These are phyloP conservation scores for Isabelozyma gotoi DNA, from an alignment of 805 yeast genomes.

Conservation along the genomic window DNA sequence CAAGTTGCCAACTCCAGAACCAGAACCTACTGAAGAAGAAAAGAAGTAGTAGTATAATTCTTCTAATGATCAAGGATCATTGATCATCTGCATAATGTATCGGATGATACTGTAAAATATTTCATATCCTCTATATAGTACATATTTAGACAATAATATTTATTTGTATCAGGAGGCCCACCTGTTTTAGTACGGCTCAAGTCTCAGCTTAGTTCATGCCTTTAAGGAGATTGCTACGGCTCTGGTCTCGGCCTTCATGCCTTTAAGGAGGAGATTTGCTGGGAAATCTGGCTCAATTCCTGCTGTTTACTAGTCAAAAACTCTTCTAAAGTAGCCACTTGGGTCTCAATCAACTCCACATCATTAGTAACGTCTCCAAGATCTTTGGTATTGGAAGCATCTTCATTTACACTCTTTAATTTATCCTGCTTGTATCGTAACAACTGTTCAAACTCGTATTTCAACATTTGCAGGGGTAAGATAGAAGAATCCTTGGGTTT, in stretches of 20 bases:
- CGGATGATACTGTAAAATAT: not conserved
- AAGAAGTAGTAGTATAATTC: constrained; percentile 26
- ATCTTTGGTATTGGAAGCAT: constrained; percentile 24
- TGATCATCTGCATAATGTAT: not conserved
- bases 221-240: too few species aligned
- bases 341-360: constrained; percentile 70
- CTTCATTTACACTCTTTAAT: constrained; percentile 26
- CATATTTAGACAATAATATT: not conserved
- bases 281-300: constrained; percentile 54
- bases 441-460: constrained; percentile 77
- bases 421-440: constrained; percentile 73
- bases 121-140: not conserved
- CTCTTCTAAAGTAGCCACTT: constrained; percentile 69
- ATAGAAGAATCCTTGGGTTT: constrained; percentile 21
- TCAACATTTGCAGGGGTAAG: constrained; percentile 28
- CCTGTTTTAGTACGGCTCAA: too few species aligned
- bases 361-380: constrained; percentile 58
- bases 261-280: constrained; percentile 34
- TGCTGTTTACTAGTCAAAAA: constrained; percentile 60
- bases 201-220: too few species aligned
- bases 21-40: constrained; percentile 53
- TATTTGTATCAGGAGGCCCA: not conserved
- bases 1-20: constrained; percentile 79
- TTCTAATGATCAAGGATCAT: not conserved
- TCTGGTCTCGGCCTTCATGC: too few species aligned